These are phyloP conservation scores for Lodderomyces oxycetoniae DNA, from an alignment of 1,139 yeast genomes.

Conservation along the genomic window DNA sequence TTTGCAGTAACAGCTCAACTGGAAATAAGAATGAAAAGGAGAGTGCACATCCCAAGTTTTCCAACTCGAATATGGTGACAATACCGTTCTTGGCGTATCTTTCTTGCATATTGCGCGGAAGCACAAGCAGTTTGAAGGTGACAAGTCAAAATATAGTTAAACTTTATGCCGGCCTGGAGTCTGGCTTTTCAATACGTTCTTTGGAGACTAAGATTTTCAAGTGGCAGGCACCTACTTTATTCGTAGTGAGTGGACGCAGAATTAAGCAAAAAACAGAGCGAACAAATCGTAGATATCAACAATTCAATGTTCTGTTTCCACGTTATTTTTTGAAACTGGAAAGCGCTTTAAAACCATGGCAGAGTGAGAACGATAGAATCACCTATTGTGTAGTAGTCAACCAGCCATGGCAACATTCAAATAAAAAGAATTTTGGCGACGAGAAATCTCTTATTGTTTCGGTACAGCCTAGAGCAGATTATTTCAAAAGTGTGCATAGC, in stretches of 20 bases:
- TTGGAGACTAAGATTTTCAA: constrained; percentile 80
- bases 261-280: constrained; percentile 36
- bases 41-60: neutral
- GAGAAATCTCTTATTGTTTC: constrained; percentile 52
- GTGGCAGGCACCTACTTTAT: constrained; percentile 83
- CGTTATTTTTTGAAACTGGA: constrained; percentile 34
- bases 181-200: constrained; percentile 85
- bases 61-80: constrained; percentile 28
- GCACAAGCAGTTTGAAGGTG: constrained; percentile 20
- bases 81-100: constrained; percentile 39
- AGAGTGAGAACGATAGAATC: constrained; percentile 36
- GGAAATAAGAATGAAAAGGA: neutral
- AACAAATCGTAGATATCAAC: constrained; percentile 45
- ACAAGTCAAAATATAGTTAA: constrained; percentile 47
- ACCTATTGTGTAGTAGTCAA: constrained; percentile 59
- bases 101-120: constrained; percentile 26
- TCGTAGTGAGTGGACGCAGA: constrained; percentile 63
- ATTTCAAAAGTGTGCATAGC: constrained; percentile 38
- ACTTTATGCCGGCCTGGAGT: constrained; percentile 66
- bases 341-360: constrained; percentile 30
- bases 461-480: constrained; percentile 60
- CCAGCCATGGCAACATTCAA: constrained; percentile 74
- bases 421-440: constrained; percentile 71
- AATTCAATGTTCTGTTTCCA: constrained; percentile 52
- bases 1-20: neutral